These are phyloP conservation scores for Candolleomyces eurysporus DNA, from an alignment of 768 basidiomycete genomes.

Conservation along the genomic window DNA sequence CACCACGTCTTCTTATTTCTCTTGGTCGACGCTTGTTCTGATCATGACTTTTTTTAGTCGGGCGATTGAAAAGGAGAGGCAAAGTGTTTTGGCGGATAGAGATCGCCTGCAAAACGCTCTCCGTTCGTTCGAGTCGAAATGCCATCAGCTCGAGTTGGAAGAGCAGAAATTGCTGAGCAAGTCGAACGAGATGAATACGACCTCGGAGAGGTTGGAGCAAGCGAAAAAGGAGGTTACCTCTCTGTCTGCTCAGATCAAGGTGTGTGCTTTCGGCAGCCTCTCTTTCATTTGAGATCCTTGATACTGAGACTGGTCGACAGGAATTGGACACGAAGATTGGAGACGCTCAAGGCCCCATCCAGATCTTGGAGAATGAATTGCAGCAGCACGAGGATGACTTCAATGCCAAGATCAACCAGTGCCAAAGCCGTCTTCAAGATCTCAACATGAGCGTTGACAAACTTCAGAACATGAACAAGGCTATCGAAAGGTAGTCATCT, in stretches of 20 bases:
- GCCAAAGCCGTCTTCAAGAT: constrained; percentile 59
- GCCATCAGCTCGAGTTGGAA: constrained; percentile 62
- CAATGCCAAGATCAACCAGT: constrained; percentile 45
- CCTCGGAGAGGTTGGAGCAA: constrained; percentile 54
- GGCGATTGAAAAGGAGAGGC: constrained; percentile 62
- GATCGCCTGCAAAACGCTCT: constrained; percentile 57
- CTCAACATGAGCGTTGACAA: constrained; percentile 63
- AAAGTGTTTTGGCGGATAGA: constrained; percentile 52
- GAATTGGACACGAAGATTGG: constrained; percentile 60
- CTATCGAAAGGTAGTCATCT: constrained; percentile 56
- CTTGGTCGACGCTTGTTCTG: not conserved
- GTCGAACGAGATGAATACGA: constrained; percentile 54
- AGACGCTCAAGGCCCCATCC: constrained; percentile 64
- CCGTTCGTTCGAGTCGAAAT: constrained; percentile 54
- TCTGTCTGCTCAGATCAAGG: constrained; percentile 50
- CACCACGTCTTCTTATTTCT: not conserved
- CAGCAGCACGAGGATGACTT: constrained; percentile 48
- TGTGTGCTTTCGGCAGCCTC: constrained; percentile 18
- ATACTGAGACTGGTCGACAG: constrained; percentile 33
- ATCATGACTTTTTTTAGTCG: constrained; percentile 42
- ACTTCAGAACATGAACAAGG: constrained; percentile 57
- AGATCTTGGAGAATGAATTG: constrained; percentile 56
- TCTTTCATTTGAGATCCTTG: not conserved
- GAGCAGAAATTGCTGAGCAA: constrained; percentile 57
- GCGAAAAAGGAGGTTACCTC: constrained; percentile 57